A percentile compares a stretch with the other conserved stretches of the same genome.
These are phyloP conservation scores for Kitagawia praeruptora DNA, from an alignment of 129 eudicot species.

Conservation along the genomic window DNA sequence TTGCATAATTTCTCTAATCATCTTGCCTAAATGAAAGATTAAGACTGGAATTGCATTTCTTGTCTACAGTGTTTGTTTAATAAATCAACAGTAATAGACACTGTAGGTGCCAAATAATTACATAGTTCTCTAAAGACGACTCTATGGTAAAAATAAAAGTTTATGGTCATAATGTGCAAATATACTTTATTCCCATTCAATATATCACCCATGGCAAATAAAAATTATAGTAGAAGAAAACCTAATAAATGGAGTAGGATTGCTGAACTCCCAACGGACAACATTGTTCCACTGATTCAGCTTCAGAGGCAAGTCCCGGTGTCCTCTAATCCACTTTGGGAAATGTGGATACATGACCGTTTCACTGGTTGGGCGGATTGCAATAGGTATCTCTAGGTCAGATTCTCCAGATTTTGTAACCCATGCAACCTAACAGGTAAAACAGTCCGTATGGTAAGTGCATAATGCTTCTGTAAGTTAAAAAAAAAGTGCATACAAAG, in stretches of 20 bases:
- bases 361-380: conserved; percentile 92
- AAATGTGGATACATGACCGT: conserved; percentile 90
- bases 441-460: background rate
- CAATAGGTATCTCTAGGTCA: conserved; percentile 77
- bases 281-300: conserved; percentile 96
- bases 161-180: background rate
- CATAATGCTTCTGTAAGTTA: background rate
- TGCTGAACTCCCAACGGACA: conserved; percentile 94
- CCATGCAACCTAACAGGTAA: conserved; percentile 73
- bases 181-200: background rate
- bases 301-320: conserved; percentile 76
- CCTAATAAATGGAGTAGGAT: conserved; percentile 97
- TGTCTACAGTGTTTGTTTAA: background rate
- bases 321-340: conserved; percentile 94
- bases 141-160: background rate
- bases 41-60: background rate
- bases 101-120: background rate
- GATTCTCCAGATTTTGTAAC: conserved; percentile 86
- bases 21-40: background rate
- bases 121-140: background rate
- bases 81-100: background rate
- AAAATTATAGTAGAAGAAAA: background rate
- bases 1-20: background rate
- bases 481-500: background rate
- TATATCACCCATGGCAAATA: background rate